Evolutionary conservation across 371 early-diverging fungal species (phyloP), one percentile per base, ranked within the genome.

Genomic region (Coemansia sp.): DNA sequence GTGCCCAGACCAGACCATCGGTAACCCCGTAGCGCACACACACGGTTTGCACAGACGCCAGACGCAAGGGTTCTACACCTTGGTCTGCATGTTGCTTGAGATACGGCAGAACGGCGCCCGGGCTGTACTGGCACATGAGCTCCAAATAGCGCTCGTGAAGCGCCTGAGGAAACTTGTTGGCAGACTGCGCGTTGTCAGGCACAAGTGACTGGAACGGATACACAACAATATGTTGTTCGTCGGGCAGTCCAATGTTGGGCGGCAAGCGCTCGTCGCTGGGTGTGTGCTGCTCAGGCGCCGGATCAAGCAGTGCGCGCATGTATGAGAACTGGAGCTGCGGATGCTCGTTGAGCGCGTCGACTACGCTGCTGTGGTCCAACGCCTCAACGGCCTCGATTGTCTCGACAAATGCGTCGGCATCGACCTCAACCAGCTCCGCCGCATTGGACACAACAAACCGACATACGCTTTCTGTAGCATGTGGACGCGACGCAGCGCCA

Each of bases 141-240:
- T 70, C 75, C 58, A 75, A 18, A 31, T 75, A 75, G 14, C 67
- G 71, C 54, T 75, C 75, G 24, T 70, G 75, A 22, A 66, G 70
- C 18, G 50, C 59, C 31, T 66, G 75, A 24, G 75, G 61, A 27
- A 60, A 67, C 21, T 29, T 60, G 58, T 59, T 70, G 7, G 67
- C 22, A 1, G 22, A 58, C 45, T 66, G 64, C 5, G 39, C 11
- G 34, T 61, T 61, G 1, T 61, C 64, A 0, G 75, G 75, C 7
- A 67, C 67, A 31, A 74, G 58, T 37, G 63, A 60, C 60, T 51
- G 55, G 53, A 74, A 67, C 45, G 75, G 75, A 16, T 74, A 74
- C 8, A 74, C 59, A 10, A 74, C 75, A 0, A 70, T 61, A 39
- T 74, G 70, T 67, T 74, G 75, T 34, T 74, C 75, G 26, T 69